These are phyloP conservation scores for Brachypodium distachyon DNA, from an alignment of 202 grass and related monocot species.

Conservation along the genomic window DNA sequence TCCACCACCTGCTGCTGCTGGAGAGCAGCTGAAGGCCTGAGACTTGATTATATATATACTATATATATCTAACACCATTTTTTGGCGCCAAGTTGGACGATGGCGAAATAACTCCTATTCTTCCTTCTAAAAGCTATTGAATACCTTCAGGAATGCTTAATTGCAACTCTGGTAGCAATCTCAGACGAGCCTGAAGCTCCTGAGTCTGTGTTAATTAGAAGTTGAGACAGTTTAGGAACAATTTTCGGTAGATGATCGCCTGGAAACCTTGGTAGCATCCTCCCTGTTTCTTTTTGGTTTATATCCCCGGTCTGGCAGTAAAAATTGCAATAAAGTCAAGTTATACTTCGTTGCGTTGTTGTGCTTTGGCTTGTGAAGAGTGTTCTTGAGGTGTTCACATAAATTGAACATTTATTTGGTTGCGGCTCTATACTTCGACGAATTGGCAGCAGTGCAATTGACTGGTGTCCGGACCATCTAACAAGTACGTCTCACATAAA, in stretches of 20 bases:
- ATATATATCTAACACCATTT: background rate
- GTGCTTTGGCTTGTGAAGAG: background rate
- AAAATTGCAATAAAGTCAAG: background rate
- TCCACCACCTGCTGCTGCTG: conserved; percentile 5
- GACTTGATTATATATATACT: conserved; percentile 8
- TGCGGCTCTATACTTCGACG: background rate
- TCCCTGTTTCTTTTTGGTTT: background rate
- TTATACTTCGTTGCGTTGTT: background rate
- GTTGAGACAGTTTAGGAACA: background rate
- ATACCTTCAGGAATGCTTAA: background rate
- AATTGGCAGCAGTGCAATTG: background rate
- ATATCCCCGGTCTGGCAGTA: background rate
- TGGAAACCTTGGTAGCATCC: background rate
- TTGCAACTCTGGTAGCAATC: background rate
- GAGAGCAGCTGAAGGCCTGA: conserved; percentile 20
- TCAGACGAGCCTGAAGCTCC: background rate
- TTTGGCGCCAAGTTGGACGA: background rate
- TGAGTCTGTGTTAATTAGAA: background rate
- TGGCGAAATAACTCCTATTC: background rate
- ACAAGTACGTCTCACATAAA: background rate
- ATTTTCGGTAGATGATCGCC: background rate
- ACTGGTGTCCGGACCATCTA: too few species aligned
- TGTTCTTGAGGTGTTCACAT: background rate
- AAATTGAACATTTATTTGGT: background rate
- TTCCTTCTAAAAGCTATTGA: background rate